These are phyloP conservation scores for Venturiaceae sp. DNA, from an alignment of 2,329 filamentous ascomycete genomes.

Conservation along the genomic window DNA sequence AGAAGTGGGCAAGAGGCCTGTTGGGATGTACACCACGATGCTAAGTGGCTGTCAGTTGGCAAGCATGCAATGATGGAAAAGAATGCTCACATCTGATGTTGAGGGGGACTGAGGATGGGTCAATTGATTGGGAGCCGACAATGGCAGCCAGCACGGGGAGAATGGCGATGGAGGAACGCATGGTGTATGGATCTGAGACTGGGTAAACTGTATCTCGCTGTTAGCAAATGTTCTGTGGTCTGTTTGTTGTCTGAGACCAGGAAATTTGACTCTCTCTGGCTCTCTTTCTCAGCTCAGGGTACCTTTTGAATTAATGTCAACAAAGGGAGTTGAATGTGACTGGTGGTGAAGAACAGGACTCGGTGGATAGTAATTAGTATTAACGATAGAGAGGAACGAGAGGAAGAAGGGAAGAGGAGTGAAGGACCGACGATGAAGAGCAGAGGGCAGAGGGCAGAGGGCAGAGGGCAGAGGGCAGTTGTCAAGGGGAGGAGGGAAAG, in stretches of 20 bases:
- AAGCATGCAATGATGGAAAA: not conserved
- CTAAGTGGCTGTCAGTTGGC: constrained; percentile 21
- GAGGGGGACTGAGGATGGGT: constrained; percentile 50
- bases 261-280: no score
- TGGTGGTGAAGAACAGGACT: not conserved
- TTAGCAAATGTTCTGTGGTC: not conserved
- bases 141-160: constrained; percentile 41
- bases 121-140: constrained; percentile 48
- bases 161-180: constrained; percentile 42
- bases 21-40: constrained; percentile 57
- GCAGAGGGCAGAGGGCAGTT: not conserved
- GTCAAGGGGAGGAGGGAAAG: not conserved
- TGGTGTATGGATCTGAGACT: constrained; percentile 12
- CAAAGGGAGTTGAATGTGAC: no score
- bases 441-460: not conserved
- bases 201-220: not conserved
- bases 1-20: constrained; percentile 58
- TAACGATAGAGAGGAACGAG: not conserved
- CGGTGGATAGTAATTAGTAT: not conserved
- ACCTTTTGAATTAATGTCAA: not conserved
- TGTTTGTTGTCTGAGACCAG: not conserved
- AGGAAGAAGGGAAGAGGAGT: not conserved
- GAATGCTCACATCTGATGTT: constrained; percentile 12
- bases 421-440: not conserved
- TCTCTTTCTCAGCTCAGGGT: no score